phyloP scores from a whole-genome alignment of 192 early-diverging fungal species.

The Linnemannia exigua region DNA sequence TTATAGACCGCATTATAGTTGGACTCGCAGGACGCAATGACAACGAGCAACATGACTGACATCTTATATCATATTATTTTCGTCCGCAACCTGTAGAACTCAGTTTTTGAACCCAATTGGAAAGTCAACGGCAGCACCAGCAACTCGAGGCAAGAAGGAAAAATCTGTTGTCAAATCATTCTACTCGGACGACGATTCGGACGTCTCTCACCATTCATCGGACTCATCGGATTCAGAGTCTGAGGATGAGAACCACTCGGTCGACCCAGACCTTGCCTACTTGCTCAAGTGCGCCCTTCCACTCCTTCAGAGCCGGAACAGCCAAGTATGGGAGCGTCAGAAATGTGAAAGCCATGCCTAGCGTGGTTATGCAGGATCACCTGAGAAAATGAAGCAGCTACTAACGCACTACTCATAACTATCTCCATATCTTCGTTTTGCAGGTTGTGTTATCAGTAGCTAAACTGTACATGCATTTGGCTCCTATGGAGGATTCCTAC shows the following conservation, averaged over 20 bases:
- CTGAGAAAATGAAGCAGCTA: neutral
- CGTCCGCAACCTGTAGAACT: constrained; percentile 23
- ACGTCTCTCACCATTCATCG: constrained; percentile 48
- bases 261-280: constrained; percentile 88
- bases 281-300: constrained; percentile 76
- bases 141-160: constrained; percentile 44
- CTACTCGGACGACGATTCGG: constrained; percentile 69
- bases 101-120: constrained; percentile 56
- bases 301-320: constrained; percentile 88
- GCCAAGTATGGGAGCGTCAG: constrained; percentile 67
- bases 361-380: neutral
- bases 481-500: constrained; percentile 66
- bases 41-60: neutral
- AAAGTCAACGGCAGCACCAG: constrained; percentile 1
- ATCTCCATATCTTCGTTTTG: neutral
- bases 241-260: constrained; percentile 41
- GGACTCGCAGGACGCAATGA: neutral
- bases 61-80: neutral
- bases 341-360: neutral
- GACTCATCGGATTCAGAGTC: constrained; percentile 32
- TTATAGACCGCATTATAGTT: neutral
- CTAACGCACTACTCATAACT: neutral
- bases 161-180: constrained; percentile 56
- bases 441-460: constrained; percentile 80
- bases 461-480: constrained; percentile 77